These are phyloP conservation scores for Diaporthe ampelina DNA, from an alignment of 2,329 filamentous ascomycete genomes.

Conservation along the genomic window DNA sequence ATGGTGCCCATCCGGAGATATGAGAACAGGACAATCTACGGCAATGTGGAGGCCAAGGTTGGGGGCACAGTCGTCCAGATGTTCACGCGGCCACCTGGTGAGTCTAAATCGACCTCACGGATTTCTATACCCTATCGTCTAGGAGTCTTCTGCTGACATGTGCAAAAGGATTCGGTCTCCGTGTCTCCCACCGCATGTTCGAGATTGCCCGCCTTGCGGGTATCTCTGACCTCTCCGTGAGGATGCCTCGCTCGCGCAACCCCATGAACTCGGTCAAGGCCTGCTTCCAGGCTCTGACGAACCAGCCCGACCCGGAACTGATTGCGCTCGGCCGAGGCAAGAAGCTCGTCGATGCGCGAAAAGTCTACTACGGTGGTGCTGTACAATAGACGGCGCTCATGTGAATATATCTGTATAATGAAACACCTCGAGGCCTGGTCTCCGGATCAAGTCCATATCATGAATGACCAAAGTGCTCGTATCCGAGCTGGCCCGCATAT, in stretches of 20 bases:
- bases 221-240: slow-evolving; percentile 87
- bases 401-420: slow-evolving; percentile 41
- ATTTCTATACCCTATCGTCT: neutral
- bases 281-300: slow-evolving; percentile 83
- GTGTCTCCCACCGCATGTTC: slow-evolving; percentile 91
- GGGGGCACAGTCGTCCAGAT: slow-evolving; percentile 89
- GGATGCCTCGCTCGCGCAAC: slow-evolving; percentile 88
- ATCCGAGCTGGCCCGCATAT: neutral
- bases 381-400: slow-evolving; percentile 64
- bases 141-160: slow-evolving; percentile 22
- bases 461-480: neutral
- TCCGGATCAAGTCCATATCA: neutral
- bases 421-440: neutral
- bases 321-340: slow-evolving; percentile 90
- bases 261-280: slow-evolving; percentile 99
- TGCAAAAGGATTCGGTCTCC: slow-evolving; percentile 86
- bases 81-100: slow-evolving; percentile 89
- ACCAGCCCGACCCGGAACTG: slow-evolving; percentile 88
- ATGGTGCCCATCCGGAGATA: slow-evolving; percentile 94
- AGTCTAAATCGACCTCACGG: slow-evolving; percentile 48
- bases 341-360: slow-evolving; percentile 96
- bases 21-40: slow-evolving; percentile 92
- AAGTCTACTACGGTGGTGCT: slow-evolving; percentile 94
- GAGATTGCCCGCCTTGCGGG: slow-evolving; percentile 92
- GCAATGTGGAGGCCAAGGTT: slow-evolving; percentile 85